Evolutionary conservation across 192 early-diverging fungal genomes (phyloP), one percentile per base, ranked within the genome.

Genomic region (Umbelopsis isabellina): DNA sequence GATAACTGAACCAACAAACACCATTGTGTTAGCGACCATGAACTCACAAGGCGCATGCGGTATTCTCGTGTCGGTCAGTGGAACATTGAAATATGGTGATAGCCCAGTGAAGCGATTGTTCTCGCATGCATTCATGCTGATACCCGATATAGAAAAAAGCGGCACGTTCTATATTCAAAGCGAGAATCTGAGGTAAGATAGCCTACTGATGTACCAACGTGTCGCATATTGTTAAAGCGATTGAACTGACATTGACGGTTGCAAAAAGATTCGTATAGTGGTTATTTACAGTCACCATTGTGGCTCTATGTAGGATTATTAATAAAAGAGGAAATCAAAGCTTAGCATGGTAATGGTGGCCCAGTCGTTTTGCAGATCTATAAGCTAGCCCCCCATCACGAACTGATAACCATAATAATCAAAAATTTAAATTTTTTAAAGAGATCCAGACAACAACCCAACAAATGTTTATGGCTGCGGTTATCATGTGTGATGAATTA

Each of bases 91-190:
- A 70, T 86, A 83, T 52, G 78, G 71, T 49, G 80, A 80, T 53
- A 77, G 82, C 35, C 53, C 72, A 11, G 66, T 66, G 0, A 69
- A 70, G 7, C 76, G 79, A 21, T 55, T 69, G 20, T 86, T 86
- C 52, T 78, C 77, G 1, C 82, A 86, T 47, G 71, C 80, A 2
- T 86, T 86, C 68, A 79, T 86, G 21, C 65, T 86, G 21, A 75
- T 72, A 46, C 80, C 82, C 4, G 84, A 86, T 37, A 74, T 72
- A 68, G 73, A 72, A 6, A 71, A 76, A 37, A 75, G 66, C 20
- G 79, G 79, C n/a, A 82, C 72, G n/a, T 86, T 79, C 49, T 86
- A 74, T 65, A 77, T 86, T 66, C 77, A 80, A 68, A 82, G 82
- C 15, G 82, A 86, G 44, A 82, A 78, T 53, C 80, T 84, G 49